Evolutionary conservation across 371 early-diverging fungal genomes (phyloP), one percentile per base, ranked within the genome.

Genomic region (Mucor velutinosus): DNA sequence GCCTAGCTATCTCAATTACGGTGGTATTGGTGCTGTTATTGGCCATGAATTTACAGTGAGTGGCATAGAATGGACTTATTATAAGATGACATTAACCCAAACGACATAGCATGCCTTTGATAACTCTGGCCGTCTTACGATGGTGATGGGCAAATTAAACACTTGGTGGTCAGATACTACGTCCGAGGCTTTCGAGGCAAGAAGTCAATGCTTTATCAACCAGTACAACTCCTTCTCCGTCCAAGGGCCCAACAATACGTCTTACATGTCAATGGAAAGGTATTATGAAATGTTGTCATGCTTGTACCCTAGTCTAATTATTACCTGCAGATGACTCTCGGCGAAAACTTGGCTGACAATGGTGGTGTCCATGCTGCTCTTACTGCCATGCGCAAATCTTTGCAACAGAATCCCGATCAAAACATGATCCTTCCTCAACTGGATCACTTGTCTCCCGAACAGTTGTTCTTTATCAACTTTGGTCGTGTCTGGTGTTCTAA

Each of bases 281-380:
- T 79, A 71, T 19, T 15, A 3, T 15, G n/a, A 15, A 15, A 17
- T 17, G 5, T 17, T 6, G 35, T 35, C 10, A 10, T 35, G 1
- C 35, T 35, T 35, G 35, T 30, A 35, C 1, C 35, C 35, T 1
- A 35, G 10, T 10, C 35, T 59, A 37, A 37, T n/a, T n/a, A n/a
- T n/a, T n/a, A n/a, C n/a, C n/a, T 23, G 14, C 23, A 79, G 70
- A 47, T 87, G 33, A 92, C 92, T 0, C 72, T 92, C 12, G 84
- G 84, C 21, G 92, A 92, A 67, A 93, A 92, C 70, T 66, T 94
- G 39, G 91, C 94, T 5, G 94, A 94, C 70, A 91, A 90, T 62
- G 93, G 92, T 14, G 94, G 92, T 19, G 19, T 88, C 32, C 65
- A 60, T n/a, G 70, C 70, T 37, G 74, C 85, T 0, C 82, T 73